Conservation (phyloP, 2,329 filamentous ascomycete species). For the Arthrobotrys megalospora region DNA sequence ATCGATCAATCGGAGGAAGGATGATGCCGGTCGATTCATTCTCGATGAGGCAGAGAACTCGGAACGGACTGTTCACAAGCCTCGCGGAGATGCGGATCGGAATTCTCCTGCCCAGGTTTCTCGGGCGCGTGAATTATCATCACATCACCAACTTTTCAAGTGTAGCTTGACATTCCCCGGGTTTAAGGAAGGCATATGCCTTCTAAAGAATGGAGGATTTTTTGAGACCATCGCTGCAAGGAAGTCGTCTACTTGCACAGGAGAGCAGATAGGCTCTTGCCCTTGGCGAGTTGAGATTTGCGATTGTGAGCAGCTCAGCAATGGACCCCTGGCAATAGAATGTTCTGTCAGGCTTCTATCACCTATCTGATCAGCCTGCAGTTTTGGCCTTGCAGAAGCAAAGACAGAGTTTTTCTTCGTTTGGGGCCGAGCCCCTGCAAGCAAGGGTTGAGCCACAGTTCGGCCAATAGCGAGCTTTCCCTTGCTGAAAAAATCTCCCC, state of each 20-base stretch:
- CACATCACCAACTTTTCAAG: slow-evolving; percentile 23
- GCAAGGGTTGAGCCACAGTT: slow-evolving; percentile 38
- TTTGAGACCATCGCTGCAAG: slow-evolving; percentile 43
- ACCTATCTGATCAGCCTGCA: slow-evolving; percentile 56
- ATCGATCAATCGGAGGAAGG: slow-evolving; percentile 47
- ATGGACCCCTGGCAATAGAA: slow-evolving; percentile 54
- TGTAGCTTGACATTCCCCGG: slow-evolving; percentile 48
- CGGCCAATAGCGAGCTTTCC: slow-evolving; percentile 51
- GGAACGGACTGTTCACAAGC: slow-evolving; percentile 30
- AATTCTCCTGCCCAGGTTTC: slow-evolving; percentile 38
- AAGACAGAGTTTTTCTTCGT: slow-evolving; percentile 45
- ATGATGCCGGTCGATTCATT: slow-evolving; percentile 32
- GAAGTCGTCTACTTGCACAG: slow-evolving; percentile 34
- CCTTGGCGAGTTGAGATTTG: slow-evolving; percentile 47
- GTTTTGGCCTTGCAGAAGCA: slow-evolving; percentile 46
- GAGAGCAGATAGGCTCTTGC: slow-evolving; percentile 26
- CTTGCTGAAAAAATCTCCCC: slow-evolving; percentile 55
- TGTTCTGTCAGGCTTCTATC: slow-evolving; percentile 60
- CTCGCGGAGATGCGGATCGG: slow-evolving; percentile 38
- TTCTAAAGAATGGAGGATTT: slow-evolving; percentile 46
- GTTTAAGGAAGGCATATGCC: slow-evolving; percentile 46
- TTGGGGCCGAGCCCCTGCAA: slow-evolving; percentile 53
- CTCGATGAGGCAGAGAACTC: slow-evolving; percentile 18
- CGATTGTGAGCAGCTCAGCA: slow-evolving; percentile 50
- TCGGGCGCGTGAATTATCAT: slow-evolving; percentile 12